These are phyloP conservation scores for Fraxinus paxiana DNA, from an alignment of 305 asterid genomes.

Conservation along the genomic window DNA sequence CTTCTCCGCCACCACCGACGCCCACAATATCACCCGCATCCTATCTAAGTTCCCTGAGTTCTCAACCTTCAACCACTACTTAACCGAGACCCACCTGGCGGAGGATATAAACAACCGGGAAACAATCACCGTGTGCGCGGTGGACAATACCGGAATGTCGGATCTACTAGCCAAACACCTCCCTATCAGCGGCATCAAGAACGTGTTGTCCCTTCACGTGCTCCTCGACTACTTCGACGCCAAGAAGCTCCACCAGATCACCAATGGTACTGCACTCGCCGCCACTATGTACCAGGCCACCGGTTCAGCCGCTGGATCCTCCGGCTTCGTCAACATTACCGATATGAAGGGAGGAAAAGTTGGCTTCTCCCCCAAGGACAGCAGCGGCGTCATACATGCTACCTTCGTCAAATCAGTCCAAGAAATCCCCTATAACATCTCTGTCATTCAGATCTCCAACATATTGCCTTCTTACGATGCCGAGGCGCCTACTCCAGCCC, in stretches of 20 bases:
- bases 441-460: conserved; percentile 74
- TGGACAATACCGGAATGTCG: conserved; percentile 67
- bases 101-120: conserved; percentile 61
- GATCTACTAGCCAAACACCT: conserved; percentile 64
- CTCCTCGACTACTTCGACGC: conserved; percentile 80
- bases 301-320: conserved; percentile 69
- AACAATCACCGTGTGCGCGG: conserved; percentile 77
- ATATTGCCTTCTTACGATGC: conserved; percentile 62
- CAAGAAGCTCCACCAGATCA: conserved; percentile 73
- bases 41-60: conserved; percentile 46
- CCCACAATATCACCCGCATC: conserved; percentile 69
- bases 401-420: conserved; percentile 48
- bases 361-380: conserved; percentile 54
- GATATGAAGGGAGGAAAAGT: conserved; percentile 70
- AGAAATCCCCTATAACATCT: conserved; percentile 63
- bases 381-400: conserved; percentile 33
- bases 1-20: conserved; percentile 30
- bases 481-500: conserved; percentile 75
- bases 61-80: conserved; percentile 64
- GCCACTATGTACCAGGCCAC: conserved; percentile 85
- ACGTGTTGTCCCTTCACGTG: conserved; percentile 75
- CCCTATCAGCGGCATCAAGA: conserved; percentile 38
- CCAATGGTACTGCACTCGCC: conserved; percentile 64
- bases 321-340: conserved; percentile 77
- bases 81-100: conserved; percentile 67